Evolutionary conservation across 2,329 filamentous ascomycete genomes (phyloP).

Genomic region (Cryphonectria naterciae): DNA sequence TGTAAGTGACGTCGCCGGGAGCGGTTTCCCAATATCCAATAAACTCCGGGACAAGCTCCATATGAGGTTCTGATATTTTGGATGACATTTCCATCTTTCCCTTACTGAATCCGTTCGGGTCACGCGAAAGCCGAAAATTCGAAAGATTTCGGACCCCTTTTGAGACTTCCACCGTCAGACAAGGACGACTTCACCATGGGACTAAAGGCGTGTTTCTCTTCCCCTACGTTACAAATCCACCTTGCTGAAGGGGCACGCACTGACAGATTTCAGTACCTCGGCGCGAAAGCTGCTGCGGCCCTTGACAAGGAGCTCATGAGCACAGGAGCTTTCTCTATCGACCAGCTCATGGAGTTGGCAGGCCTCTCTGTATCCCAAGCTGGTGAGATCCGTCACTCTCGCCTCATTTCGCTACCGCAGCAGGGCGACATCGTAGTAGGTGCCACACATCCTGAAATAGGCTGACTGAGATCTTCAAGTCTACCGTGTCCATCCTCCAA

Average conservation of each 20-base stretch:
- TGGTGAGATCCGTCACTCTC: conserved; percentile 52
- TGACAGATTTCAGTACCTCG: conserved; percentile 68
- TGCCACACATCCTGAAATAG: not conserved
- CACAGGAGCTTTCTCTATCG: conserved; percentile 83
- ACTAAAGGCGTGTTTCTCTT: conserved; percentile 38
- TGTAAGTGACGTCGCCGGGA: conserved; percentile 15
- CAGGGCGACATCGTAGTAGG: too few species aligned
- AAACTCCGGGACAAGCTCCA: conserved; percentile 12
- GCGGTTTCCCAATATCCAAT: not conserved
- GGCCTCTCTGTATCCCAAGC: conserved; percentile 92
- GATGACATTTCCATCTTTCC: not conserved
- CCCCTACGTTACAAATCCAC: not conserved
- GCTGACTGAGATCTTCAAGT: conserved; percentile 54
- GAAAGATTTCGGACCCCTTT: not conserved
- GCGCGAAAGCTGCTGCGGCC: conserved; percentile 83
- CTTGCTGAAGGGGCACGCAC: conserved; percentile 23
- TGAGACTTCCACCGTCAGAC: not conserved
- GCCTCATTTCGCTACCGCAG: not conserved
- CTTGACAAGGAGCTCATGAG: conserved; percentile 96
- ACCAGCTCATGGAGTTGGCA: conserved; percentile 96
- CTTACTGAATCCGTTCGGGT: not conserved
- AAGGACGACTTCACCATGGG: conserved; percentile 36
- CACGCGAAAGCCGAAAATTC: not conserved
- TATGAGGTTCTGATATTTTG: not conserved
- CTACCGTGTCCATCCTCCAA: conserved; percentile 79